Evolutionary conservation across 495 filamentous ascomycete species (phyloP), one percentile per base, ranked within the genome.

Genomic region (Hyphodiscus hymeniophilus): DNA sequence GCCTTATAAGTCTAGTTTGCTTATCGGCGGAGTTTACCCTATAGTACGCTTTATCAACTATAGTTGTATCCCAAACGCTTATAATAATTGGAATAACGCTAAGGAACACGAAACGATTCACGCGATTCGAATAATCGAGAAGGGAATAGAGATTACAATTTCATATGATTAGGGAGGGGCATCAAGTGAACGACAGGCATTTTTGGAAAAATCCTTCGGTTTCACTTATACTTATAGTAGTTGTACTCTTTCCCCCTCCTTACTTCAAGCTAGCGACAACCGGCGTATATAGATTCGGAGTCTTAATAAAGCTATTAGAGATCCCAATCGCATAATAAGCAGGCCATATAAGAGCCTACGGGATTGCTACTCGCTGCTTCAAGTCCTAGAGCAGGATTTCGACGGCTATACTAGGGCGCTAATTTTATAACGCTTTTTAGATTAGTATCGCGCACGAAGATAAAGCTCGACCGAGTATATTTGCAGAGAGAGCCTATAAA

Each of bases 71-170:
- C 45, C 57, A 42, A 66, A 66, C 47, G 55, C 61, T 22, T 50
- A 59, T 39, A 63, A 63, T 2, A 53, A 8, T 13, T 68, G 65
- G 65, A 68, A 68, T 35, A 32, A 55, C 17, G 51, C 50, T 8
- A 51, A 65, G 47, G 38, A 51, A 8, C 50, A 41, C 18, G 51
- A 46, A 23, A 68, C 62, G 6, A 45, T 66, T 31, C 63, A 66
- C 54, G 64, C 64, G 15, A 7, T 64, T 6, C 45, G 47, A 24
- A 52, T 62, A 18, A 60, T 64, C 22, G 43, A 54, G 6, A 20
- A 58, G 26, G 64, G 63, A 1, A 59, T 63, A 49, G 64, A 66
- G 47, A 61, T 66, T 45, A 66, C 63, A 8, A 60, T 66, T 24
- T 52, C 34, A 21, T 67, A 67, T 42, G 21, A 22, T 26, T 17